phyloP scores from a whole-genome alignment of 2,329 filamentous ascomycete genomes.

The Drechslerella dactyloides region DNA sequence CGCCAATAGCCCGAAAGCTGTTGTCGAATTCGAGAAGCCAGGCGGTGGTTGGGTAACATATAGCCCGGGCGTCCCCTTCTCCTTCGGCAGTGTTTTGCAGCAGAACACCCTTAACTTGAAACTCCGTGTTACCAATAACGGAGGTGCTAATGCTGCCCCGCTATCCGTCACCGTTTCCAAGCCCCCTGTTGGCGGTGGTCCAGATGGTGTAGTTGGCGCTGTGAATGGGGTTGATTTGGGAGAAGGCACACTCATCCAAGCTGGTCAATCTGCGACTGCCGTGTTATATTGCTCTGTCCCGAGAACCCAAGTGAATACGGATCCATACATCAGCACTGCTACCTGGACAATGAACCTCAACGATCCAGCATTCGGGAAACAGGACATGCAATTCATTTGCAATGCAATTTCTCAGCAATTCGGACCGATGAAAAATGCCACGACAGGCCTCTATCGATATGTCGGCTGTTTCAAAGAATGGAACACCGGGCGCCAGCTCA shows the following conservation, averaged over 20 bases:
- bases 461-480: constrained; percentile 66
- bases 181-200: constrained; percentile 63
- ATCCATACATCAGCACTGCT: constrained; percentile 62
- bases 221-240: constrained; percentile 63
- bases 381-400: constrained; percentile 64
- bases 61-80: constrained; percentile 60
- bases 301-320: constrained; percentile 66
- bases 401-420: constrained; percentile 64
- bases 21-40: constrained; percentile 65
- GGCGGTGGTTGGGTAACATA: constrained; percentile 65
- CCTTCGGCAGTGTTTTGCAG: constrained; percentile 66
- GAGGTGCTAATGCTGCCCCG: constrained; percentile 53
- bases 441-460: constrained; percentile 62
- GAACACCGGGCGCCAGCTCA: constrained; percentile 64
- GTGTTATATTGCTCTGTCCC: constrained; percentile 65
- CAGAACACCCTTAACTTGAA: constrained; percentile 62
- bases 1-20: constrained; percentile 62
- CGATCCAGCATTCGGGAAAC: constrained; percentile 64
- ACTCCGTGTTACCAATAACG: constrained; percentile 66
- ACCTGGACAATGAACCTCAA: constrained; percentile 67
- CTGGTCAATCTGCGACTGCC: constrained; percentile 64
- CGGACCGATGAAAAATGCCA: constrained; percentile 59
- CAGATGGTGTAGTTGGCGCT: constrained; percentile 63
- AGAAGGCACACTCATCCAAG: constrained; percentile 64
- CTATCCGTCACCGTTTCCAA: constrained; percentile 68